Base-by-base conservation (phyloP, 2,329 filamentous ascomycete genomes). In the Fusarium papillatum region DNA sequence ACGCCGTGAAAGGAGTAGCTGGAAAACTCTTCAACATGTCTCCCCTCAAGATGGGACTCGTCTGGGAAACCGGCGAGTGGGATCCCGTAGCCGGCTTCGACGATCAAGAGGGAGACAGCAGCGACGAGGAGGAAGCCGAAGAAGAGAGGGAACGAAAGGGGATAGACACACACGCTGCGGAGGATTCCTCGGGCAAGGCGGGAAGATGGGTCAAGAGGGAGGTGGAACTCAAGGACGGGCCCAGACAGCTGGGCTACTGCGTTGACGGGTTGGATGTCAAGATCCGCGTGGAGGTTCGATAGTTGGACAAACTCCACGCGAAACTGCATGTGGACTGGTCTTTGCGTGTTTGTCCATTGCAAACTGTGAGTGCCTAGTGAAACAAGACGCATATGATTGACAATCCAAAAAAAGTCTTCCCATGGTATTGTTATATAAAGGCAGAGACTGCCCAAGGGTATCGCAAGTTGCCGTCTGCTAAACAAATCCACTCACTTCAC, bases 31-130 rank as follows among this genome's bases (percentile, higher is more conserved):
- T 97, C 79, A 87, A 85, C 1, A 77, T 94, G 14, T 84, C 88
- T 59, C 94, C 95, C 0, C 87, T 95, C 73, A 85, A 85, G 50
- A 85, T 96, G 71, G 89, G 88, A 48, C 83, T 98, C 61, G 86
- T 97, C 1, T 98, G 95, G 94, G 95, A 98, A 85, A 98, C 95
- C 11, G 95, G 95, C 24, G 96, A 98, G 83, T 95, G 94, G 91
- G 95, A 98, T 82, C 95, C 95, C 0, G 92, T 95, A 1, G 89
- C 89, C 11, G 88, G 90, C 72, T 90, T 91, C 76, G 88, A 92
- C 73, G 88, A 90, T 7, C 88, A 89, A 36, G 91, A 91, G 53
- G 89, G 85, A 66, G 87, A 87, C 55, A 88, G 86, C 76, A 89
- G 88, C 57, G 89, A 90, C 36, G 88, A 89, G 9, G 87, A 89